Conservation (phyloP, 768 basidiomycete species). For the Lactarius sanguifluus region DNA sequence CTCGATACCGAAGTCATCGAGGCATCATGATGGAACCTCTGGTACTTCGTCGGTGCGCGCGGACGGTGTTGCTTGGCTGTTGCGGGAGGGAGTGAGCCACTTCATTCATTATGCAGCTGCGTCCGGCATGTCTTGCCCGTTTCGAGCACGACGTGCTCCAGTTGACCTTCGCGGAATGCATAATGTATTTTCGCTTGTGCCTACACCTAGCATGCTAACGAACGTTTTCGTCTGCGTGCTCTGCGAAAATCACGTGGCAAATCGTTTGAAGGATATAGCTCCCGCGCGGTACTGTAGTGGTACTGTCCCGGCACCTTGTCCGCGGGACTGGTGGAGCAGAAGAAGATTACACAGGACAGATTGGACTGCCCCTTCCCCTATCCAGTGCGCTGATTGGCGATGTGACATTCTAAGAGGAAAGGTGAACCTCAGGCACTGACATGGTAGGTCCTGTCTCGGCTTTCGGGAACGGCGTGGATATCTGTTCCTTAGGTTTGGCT, state of each 20-base stretch:
- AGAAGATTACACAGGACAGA: not conserved
- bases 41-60: too few species aligned
- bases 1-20: conserved; percentile 57
- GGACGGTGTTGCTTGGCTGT: too few species aligned
- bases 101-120: too few species aligned
- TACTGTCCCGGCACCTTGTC: conserved; percentile 56
- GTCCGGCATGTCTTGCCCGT: conserved; percentile 36
- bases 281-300: conserved; percentile 54
- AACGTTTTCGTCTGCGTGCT: conserved; percentile 59
- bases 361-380: not conserved
- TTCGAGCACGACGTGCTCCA: conserved; percentile 53
- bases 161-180: conserved; percentile 1
- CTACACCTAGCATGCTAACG: conserved; percentile 59
- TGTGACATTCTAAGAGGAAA: conserved; percentile 15
- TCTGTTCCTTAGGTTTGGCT: too few species aligned
- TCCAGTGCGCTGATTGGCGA: not conserved
- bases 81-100: too few species aligned
- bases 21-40: too few species aligned
- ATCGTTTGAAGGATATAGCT: conserved; percentile 63
- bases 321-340: not conserved
- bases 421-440: not conserved
- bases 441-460: not conserved
- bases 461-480: not conserved
- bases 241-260: conserved; percentile 67
- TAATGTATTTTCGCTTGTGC: conserved; percentile 38